Evolutionary conservation across 2,329 filamentous ascomycete genomes (phyloP).

Genomic region (Phialophora tarda): DNA sequence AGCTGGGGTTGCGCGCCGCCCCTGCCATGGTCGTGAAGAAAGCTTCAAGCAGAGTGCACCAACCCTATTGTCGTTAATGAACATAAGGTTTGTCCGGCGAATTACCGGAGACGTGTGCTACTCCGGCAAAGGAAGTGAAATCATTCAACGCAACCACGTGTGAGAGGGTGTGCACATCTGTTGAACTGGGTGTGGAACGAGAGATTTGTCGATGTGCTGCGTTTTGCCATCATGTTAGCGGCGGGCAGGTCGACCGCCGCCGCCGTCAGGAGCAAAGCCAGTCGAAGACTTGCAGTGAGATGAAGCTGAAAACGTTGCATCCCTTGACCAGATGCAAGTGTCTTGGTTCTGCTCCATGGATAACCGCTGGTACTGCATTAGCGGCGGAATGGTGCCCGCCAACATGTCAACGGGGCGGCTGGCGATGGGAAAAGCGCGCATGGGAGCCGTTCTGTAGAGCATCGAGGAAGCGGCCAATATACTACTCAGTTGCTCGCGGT

Average conservation of each 20-base stretch:
- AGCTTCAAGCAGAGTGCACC: not conserved
- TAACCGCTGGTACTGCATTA: not conserved
- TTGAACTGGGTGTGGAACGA: not conserved
- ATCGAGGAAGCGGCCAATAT: no score
- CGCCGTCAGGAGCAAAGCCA: not conserved
- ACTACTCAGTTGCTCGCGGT: not conserved
- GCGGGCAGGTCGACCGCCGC: not conserved
- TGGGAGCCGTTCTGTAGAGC: no score
- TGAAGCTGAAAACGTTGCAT: not conserved
- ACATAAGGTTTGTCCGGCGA: not conserved
- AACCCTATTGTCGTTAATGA: not conserved
- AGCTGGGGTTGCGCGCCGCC: not conserved
- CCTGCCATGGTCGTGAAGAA: not conserved
- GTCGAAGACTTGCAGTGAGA: not conserved
- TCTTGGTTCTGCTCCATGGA: not conserved
- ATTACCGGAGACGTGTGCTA: not conserved
- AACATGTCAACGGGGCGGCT: no score
- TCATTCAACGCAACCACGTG: not conserved
- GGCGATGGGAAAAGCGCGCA: no score
- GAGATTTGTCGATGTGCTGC: not conserved
- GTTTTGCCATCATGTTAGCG: not conserved
- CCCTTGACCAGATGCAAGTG: not conserved
- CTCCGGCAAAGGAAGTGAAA: not conserved
- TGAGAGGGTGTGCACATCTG: not conserved
- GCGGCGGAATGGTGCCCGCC: not conserved